Conservation (phyloP, 306 rosid species). For the Lupinus albus region DNA sequence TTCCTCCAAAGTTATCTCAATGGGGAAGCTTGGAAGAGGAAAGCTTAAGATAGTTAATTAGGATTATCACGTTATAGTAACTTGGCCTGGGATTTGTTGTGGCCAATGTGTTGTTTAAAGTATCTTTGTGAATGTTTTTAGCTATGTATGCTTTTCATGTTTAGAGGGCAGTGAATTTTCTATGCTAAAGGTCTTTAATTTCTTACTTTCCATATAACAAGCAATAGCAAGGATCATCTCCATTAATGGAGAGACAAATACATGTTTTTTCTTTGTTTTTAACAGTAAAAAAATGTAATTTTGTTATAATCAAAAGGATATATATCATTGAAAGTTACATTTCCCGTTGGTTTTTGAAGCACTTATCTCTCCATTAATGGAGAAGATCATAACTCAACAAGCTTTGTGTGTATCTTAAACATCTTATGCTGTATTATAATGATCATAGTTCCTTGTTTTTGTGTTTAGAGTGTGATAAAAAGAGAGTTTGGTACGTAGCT, state of each 20-base stretch:
- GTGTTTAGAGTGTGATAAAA: constrained; percentile 14
- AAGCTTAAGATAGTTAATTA: constrained; percentile 16
- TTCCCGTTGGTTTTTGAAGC: no score
- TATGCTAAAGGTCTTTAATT: constrained; percentile 24
- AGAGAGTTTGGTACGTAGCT: not conserved
- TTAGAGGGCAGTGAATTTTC: constrained; percentile 14
- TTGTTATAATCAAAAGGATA: no score
- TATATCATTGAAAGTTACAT: no score
- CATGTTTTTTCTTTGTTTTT: no score
- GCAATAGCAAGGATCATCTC: no score
- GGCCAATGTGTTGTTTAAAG: constrained; percentile 19
- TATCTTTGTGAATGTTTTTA: constrained; percentile 25
- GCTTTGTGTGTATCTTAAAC: constrained; percentile 23
- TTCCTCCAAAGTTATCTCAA: constrained; percentile 40
- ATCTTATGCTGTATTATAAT: constrained; percentile 7
- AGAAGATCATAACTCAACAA: no score
- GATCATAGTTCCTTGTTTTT: not conserved
- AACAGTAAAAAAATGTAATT: no score
- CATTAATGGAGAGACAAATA: constrained; percentile 2
- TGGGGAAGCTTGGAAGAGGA: not conserved
- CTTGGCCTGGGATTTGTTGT: constrained; percentile 18
- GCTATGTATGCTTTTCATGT: constrained; percentile 8
- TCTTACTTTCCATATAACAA: constrained; percentile 20
- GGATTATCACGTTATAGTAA: not conserved
- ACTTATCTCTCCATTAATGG: no score